Evolutionary conservation across 2,329 filamentous ascomycete genomes (phyloP).

Genomic region (Calonectria pseudoturangicola): DNA sequence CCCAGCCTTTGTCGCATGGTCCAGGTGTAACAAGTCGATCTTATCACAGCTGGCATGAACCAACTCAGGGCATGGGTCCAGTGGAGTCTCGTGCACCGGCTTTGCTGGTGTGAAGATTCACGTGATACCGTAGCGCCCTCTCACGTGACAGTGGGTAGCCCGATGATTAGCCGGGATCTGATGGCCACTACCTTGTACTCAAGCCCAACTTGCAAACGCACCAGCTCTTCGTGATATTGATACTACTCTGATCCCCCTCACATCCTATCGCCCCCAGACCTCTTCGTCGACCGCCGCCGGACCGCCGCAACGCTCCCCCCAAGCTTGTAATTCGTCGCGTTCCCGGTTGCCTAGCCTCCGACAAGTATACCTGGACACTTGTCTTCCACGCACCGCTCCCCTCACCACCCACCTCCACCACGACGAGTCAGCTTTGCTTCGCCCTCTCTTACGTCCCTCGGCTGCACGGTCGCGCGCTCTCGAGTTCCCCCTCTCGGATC

Average conservation of each 20-base stretch:
- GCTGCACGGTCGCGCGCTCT: slow-evolving; percentile 50
- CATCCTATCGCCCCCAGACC: slow-evolving; percentile 42
- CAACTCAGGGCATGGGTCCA: background rate
- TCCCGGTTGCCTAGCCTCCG: slow-evolving; percentile 46
- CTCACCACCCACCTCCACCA: slow-evolving; percentile 49
- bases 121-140: slow-evolving; percentile 54
- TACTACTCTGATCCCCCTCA: slow-evolving; percentile 54
- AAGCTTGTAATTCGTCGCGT: slow-evolving; percentile 53
- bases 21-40: background rate
- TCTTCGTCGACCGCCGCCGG: slow-evolving; percentile 48
- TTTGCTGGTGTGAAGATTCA: slow-evolving; percentile 38
- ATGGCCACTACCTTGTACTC: slow-evolving; percentile 56
- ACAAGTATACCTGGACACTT: slow-evolving; percentile 50
- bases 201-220: slow-evolving; percentile 54
- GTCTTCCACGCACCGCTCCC: slow-evolving; percentile 49
- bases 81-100: background rate
- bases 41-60: background rate
- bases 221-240: slow-evolving; percentile 55
- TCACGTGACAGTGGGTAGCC: slow-evolving; percentile 29
- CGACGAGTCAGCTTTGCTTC: slow-evolving; percentile 48
- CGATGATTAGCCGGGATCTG: slow-evolving; percentile 54
- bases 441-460: slow-evolving; percentile 43
- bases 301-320: slow-evolving; percentile 49
- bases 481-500: slow-evolving; percentile 42
- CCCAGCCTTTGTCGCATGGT: too few species aligned